These are phyloP conservation scores for Penicillium sp. DNA, from an alignment of 2,329 filamentous ascomycete species.

Conservation along the genomic window DNA sequence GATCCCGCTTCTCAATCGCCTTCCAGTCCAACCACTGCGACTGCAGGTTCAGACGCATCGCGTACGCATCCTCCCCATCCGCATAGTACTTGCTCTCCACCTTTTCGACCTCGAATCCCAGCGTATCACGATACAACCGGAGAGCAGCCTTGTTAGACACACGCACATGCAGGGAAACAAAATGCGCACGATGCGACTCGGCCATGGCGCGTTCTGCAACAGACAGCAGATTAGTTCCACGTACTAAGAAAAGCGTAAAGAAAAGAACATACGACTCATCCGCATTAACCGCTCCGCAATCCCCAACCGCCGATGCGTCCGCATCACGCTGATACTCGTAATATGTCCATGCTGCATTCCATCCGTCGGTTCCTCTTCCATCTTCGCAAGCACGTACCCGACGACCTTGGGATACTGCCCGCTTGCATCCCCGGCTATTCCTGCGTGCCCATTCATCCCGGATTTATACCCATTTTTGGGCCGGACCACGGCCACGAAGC, in stretches of 20 bases:
- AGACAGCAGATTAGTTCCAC: no score
- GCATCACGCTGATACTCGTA: conserved; percentile 90
- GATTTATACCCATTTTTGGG: conserved; percentile 69
- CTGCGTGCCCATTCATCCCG: conserved; percentile 47
- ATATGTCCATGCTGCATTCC: conserved; percentile 93
- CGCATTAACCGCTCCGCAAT: conserved; percentile 97
- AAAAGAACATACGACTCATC: conserved; percentile 68
- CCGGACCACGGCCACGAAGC: conserved; percentile 91
- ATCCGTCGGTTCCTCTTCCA: conserved; percentile 95
- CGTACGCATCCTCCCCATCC: conserved; percentile 92
- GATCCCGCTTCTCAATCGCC: conserved; percentile 40
- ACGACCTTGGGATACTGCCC: conserved; percentile 86
- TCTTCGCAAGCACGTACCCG: conserved; percentile 98
- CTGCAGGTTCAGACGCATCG: conserved; percentile 81
- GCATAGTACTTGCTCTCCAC: conserved; percentile 60
- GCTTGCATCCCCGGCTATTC: conserved; percentile 17
- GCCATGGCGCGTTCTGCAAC: conserved; percentile 83
- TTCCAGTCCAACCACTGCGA: conserved; percentile 44
- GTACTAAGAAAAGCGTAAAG: not conserved
- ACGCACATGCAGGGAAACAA: conserved; percentile 93
- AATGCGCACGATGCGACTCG: conserved; percentile 83
- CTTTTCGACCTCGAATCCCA: conserved; percentile 82
- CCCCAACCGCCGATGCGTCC: conserved; percentile 82
- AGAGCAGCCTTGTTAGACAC: conserved; percentile 88
- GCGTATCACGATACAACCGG: conserved; percentile 84